A percentile compares a stretch with the other conserved stretches of the same genome.
Conservation (phyloP, 495 filamentous ascomycete species). For the Neurospora sp. region DNA sequence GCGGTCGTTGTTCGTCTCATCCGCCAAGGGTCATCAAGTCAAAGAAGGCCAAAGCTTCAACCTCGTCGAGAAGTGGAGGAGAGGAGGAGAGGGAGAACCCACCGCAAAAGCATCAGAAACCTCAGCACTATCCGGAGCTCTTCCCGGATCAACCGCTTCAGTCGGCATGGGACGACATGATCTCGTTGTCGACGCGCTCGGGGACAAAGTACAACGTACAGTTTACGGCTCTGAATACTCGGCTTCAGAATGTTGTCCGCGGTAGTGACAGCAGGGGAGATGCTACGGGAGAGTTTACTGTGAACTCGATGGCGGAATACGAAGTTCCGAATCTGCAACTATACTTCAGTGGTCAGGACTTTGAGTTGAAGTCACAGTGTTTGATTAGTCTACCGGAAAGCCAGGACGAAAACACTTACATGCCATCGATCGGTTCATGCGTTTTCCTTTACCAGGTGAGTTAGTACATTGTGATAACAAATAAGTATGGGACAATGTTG, state of each 20-base stretch:
- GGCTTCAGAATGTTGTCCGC: constrained; percentile 8
- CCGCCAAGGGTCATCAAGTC: constrained; percentile 32
- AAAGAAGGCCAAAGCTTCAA: constrained; percentile 14
- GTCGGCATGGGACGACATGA: constrained; percentile 33
- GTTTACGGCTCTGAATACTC: constrained; percentile 28
- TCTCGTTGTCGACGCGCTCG: constrained; percentile 15
- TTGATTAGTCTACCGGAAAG: constrained; percentile 23
- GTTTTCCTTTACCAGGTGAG: constrained; percentile 37
- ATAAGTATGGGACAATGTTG: not conserved
- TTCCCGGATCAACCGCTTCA: constrained; percentile 22
- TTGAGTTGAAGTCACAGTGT: constrained; percentile 24
- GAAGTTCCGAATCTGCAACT: constrained; percentile 18
- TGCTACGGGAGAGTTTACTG: constrained; percentile 2
- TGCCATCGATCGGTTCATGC: constrained; percentile 22
- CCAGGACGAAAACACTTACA: constrained; percentile 1
- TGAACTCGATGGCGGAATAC: constrained; percentile 16
- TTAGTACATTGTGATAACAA: not conserved
- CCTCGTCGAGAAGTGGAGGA: constrained; percentile 1
- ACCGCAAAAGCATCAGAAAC: not conserved
- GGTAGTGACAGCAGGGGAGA: constrained; percentile 10
- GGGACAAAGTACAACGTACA: constrained; percentile 21
- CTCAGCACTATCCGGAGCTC: constrained; percentile 7
- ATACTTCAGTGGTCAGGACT: constrained; percentile 21
- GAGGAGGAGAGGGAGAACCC: not conserved
- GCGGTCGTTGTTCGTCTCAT: constrained; percentile 35